These are phyloP conservation scores for Saccharomycopsis oosterbeekiorum DNA, from an alignment of 805 yeast species.

Conservation along the genomic window DNA sequence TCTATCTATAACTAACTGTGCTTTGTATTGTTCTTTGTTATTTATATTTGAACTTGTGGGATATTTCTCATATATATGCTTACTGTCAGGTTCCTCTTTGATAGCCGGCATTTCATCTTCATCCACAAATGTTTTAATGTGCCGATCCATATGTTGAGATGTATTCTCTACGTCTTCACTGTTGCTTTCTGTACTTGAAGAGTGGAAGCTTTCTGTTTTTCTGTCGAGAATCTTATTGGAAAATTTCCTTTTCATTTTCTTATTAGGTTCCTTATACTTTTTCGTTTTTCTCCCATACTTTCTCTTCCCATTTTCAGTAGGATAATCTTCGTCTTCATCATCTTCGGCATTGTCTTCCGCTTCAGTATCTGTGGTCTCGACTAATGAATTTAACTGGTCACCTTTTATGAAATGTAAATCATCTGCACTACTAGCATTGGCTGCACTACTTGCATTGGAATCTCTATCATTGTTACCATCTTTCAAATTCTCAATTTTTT, in stretches of 20 bases:
- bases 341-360: neutral
- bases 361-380: slow-evolving; percentile 3
- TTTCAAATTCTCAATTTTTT: slow-evolving; percentile 5
- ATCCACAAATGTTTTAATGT: neutral
- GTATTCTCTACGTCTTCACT: neutral
- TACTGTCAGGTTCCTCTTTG: neutral
- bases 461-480: neutral
- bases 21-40: neutral
- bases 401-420: neutral
- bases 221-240: neutral
- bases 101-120: neutral
- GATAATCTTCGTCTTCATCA: neutral
- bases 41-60: neutral
- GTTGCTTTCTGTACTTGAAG: neutral
- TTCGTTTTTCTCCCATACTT: neutral
- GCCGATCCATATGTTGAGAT: neutral
- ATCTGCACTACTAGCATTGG: neutral
- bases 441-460: neutral
- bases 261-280: neutral
- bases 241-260: neutral
- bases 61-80: neutral
- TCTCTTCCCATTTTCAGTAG: neutral
- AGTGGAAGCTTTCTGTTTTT: neutral
- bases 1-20: neutral
- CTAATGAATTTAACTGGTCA: slow-evolving; percentile 7